phyloP scores from a whole-genome alignment of 169 alveolate genomes.

The Plasmodium blacklocki region DNA sequence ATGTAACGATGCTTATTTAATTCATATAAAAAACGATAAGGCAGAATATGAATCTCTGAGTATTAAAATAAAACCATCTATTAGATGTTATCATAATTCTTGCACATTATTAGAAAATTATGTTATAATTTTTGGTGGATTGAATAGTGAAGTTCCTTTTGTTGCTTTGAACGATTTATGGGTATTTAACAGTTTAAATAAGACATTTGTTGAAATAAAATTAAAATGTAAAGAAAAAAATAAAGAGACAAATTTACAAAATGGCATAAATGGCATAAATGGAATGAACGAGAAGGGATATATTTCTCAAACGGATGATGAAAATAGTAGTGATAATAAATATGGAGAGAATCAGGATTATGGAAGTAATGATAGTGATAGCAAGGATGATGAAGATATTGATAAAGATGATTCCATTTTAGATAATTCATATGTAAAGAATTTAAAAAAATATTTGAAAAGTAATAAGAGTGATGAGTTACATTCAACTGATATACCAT shows the following conservation, averaged over 20 bases:
- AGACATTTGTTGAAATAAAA: constrained; percentile 54
- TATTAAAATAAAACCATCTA: constrained; percentile 42
- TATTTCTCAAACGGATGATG: neutral
- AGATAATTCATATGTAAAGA: constrained; percentile 26
- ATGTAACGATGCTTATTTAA: constrained; percentile 64
- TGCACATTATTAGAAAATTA: constrained; percentile 58
- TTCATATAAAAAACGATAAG: constrained; percentile 44
- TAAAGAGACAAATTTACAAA: neutral
- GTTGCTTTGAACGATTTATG: constrained; percentile 67
- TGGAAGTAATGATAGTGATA: neutral
- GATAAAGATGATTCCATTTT: constrained; percentile 37
- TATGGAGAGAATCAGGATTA: neutral
- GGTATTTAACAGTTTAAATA: constrained; percentile 57
- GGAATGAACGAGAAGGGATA: neutral
- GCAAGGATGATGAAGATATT: constrained; percentile 22
- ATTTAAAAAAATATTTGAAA: constrained; percentile 32
- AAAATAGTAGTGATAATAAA: neutral
- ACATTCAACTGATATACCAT: constrained; percentile 14
- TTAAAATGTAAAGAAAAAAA: neutral
- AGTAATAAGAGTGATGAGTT: constrained; percentile 1
- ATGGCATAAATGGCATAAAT: neutral
- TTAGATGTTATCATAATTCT: constrained; percentile 55
- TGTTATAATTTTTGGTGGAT: constrained; percentile 64
- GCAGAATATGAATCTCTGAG: constrained; percentile 41
- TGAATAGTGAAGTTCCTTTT: constrained; percentile 52